Conservation (phyloP, 2,329 filamentous ascomycete species). For the Phoma sp. region DNA sequence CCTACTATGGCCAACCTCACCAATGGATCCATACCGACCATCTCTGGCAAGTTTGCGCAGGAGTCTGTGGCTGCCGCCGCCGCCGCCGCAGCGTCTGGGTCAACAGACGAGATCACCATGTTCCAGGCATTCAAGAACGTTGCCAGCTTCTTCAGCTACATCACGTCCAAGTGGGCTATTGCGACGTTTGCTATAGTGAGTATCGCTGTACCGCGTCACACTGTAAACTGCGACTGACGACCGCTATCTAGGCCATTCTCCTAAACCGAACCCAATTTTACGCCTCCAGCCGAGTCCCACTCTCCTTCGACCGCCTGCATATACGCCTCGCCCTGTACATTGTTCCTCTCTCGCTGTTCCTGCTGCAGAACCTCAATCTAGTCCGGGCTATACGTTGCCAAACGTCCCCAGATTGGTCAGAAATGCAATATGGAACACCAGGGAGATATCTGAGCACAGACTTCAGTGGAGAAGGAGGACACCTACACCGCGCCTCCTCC, state of each 20-base stretch:
- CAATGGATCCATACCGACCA: slow-evolving; percentile 51
- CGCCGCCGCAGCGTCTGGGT: slow-evolving; percentile 43
- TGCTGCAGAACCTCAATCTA: slow-evolving; percentile 71
- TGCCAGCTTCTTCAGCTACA: slow-evolving; percentile 86
- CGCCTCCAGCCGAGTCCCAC: slow-evolving; percentile 81
- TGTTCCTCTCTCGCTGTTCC: slow-evolving; percentile 40
- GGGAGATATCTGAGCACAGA: slow-evolving; percentile 54
- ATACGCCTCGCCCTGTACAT: slow-evolving; percentile 45
- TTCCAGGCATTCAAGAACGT: slow-evolving; percentile 70
- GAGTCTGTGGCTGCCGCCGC: slow-evolving; percentile 54
- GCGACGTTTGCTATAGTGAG: slow-evolving; percentile 79
- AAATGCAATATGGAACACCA: slow-evolving; percentile 56
- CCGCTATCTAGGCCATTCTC: slow-evolving; percentile 70
- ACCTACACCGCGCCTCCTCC: slow-evolving; percentile 76
- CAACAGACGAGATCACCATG: slow-evolving; percentile 50
- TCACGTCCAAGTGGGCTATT: slow-evolving; percentile 74
- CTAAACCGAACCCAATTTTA: slow-evolving; percentile 94
- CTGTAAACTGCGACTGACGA: slow-evolving; percentile 7
- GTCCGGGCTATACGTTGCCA: slow-evolving; percentile 92
- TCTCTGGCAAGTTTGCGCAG: slow-evolving; percentile 51
- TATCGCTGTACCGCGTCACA: neutral
- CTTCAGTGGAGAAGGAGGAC: slow-evolving; percentile 66
- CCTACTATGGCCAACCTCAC: slow-evolving; percentile 59
- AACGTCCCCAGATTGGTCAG: slow-evolving; percentile 63
- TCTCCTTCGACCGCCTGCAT: slow-evolving; percentile 76